Evolutionary conservation across 106 monocot genomes (phyloP).

Genomic region (Alisma plantagoaquatica): DNA sequence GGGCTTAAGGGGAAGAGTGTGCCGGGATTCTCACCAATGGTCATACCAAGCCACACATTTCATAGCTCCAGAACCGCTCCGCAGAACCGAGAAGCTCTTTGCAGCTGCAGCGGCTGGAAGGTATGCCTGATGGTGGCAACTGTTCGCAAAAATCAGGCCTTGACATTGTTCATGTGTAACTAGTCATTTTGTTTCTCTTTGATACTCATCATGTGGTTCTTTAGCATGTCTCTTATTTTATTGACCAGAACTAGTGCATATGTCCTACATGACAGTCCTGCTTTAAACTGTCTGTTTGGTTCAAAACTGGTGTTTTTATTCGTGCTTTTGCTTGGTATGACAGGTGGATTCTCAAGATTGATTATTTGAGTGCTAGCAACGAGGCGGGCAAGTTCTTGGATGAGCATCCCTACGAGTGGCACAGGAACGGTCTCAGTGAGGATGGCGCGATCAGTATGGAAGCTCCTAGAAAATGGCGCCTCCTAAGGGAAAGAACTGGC

Average conservation of each 20-base stretch:
- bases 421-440: constrained; percentile 45
- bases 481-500: constrained; percentile 51
- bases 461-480: constrained; percentile 75
- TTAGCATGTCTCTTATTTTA: no score
- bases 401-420: constrained; percentile 81
- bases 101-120: constrained; percentile 89
- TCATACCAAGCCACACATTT: constrained; percentile 90
- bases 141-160: no score
- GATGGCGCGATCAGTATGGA: constrained; percentile 70
- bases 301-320: no score
- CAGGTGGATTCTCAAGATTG: constrained; percentile 86
- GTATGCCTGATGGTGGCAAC: constrained; percentile 13
- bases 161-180: no score
- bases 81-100: constrained; percentile 85
- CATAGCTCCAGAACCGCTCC: constrained; percentile 51
- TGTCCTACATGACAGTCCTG: no score
- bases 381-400: constrained; percentile 61
- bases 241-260: no score
- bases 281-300: no score
- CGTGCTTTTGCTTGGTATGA: constrained; percentile 5
- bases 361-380: constrained; percentile 60
- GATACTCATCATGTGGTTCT: not conserved
- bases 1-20: constrained; percentile 42
- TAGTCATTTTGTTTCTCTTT: no score
- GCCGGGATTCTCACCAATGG: no score